Percentiles rank a stretch among this genome's conserved stretches.
These are phyloP conservation scores for Trichoderma asperellum DNA, from an alignment of 2,329 filamentous ascomycete species.

Conservation along the genomic window DNA sequence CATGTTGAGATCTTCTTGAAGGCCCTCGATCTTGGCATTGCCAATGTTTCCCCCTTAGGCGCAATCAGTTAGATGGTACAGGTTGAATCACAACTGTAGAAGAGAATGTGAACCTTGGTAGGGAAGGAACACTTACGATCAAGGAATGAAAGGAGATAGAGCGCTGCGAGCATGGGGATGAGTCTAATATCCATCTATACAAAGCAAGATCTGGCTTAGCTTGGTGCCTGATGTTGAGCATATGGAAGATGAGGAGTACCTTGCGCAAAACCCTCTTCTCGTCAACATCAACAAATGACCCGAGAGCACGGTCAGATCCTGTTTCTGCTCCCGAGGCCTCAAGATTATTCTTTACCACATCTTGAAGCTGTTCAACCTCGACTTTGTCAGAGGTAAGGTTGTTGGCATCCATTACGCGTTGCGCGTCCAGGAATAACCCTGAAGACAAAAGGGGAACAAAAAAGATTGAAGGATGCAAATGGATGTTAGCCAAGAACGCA, in stretches of 20 bases:
- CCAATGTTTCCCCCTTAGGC: slow-evolving; percentile 59
- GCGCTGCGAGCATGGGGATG: slow-evolving; percentile 65
- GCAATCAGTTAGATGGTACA: not conserved
- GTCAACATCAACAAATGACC: slow-evolving; percentile 24
- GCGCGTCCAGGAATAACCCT: not conserved
- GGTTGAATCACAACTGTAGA: not conserved
- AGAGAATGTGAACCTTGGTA: not conserved
- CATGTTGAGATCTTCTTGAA: slow-evolving; percentile 60
- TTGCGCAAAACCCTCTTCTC: slow-evolving; percentile 64
- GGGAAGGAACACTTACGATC: slow-evolving; percentile 51
- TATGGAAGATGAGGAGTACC: slow-evolving; percentile 37
- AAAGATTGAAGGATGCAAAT: not conserved
- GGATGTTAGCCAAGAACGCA: not conserved
- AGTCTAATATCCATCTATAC: slow-evolving; percentile 55
- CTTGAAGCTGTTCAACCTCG: slow-evolving; percentile 25
- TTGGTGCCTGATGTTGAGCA: not conserved
- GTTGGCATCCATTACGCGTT: not conserved
- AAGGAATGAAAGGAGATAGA: slow-evolving; percentile 72
- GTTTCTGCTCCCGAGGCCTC: not conserved
- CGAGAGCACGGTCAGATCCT: not conserved
- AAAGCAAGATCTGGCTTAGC: slow-evolving; percentile 17
- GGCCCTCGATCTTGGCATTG: slow-evolving; percentile 68
- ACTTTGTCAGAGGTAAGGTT: slow-evolving; percentile 20
- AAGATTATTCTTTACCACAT: not conserved
- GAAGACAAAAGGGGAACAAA: too few species aligned